phyloP scores from a whole-genome alignment of 371 early-diverging fungal genomes.

The Rhizomucor miehei region DNA sequence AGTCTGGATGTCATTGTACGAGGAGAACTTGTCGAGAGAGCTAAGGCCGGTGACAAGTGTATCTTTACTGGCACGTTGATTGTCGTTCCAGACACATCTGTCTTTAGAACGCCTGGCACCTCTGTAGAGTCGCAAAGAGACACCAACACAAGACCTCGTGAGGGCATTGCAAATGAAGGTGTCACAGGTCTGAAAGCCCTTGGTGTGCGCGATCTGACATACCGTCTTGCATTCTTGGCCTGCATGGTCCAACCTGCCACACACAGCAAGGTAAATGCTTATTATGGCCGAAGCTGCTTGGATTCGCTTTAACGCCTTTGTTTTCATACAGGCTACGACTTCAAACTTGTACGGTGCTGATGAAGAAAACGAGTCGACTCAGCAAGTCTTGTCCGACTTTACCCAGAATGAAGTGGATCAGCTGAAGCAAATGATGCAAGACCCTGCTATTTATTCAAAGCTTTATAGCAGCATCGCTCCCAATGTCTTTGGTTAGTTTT shows the following conservation, averaged over 20 bases:
- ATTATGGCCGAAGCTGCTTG: too few relatives aligned
- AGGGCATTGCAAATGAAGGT: slow-evolving; percentile 75
- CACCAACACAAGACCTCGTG: slow-evolving; percentile 49
- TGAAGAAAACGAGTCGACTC: slow-evolving; percentile 55
- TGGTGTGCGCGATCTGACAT: slow-evolving; percentile 91
- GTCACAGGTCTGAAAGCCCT: slow-evolving; percentile 86
- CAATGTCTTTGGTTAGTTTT: slow-evolving; percentile 82
- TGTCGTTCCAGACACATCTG: slow-evolving; percentile 93
- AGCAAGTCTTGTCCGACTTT: slow-evolving; percentile 59
- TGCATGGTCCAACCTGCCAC: slow-evolving; percentile 72
- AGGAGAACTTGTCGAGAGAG: slow-evolving; percentile 93
- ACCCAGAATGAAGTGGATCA: slow-evolving; percentile 76
- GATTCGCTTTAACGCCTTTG: neutral
- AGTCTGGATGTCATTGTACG: slow-evolving; percentile 97
- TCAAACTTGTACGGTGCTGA: slow-evolving; percentile 59
- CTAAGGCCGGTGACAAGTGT: slow-evolving; percentile 97
- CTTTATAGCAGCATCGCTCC: slow-evolving; percentile 91
- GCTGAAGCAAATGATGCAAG: slow-evolving; percentile 69
- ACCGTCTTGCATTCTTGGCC: slow-evolving; percentile 90
- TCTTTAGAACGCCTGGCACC: slow-evolving; percentile 70
- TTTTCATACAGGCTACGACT: slow-evolving; percentile 23
- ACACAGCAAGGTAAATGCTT: slow-evolving; percentile 23
- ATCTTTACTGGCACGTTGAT: slow-evolving; percentile 93
- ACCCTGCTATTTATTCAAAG: slow-evolving; percentile 64
- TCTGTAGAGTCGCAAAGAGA: slow-evolving; percentile 66